Base-by-base conservation (phyloP, 208 protist species). In the Trypanosoma grayi region DNA sequence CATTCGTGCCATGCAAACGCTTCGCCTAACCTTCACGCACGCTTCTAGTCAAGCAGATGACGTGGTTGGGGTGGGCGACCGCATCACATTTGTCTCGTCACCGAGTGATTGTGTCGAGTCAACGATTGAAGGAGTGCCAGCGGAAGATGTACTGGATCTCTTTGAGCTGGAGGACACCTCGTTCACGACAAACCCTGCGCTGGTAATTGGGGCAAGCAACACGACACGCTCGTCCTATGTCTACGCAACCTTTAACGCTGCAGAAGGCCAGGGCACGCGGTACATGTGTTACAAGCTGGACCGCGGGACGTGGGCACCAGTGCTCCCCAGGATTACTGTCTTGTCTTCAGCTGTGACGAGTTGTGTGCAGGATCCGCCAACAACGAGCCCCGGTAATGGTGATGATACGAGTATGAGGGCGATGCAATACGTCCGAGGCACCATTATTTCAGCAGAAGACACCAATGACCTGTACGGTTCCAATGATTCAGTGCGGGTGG, bases 261-360 rank as follows among this genome's bases (percentile, higher is more conserved):
- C 4, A 22, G 41, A 53, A 9, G 76, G 70, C 2, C 27, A 72
- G 7, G 82, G 75, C 10, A 72, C 58, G 8, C 73, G 77, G 37
- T 82, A 83, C 60, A 24, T 93, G 28, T 96, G 90, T 69, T 96
- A 96, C 63, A 68, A 74, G 33, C 72, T 93, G 11, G 63, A 63
- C 2, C 59, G 18, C 11, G 89, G 82, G 44, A 95, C 89, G 13
- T 95, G 87, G 79, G 89, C 89, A 30, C 79, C 82, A 30, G 77
- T 96, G 46, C 24, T 77, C 22, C 75, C 77, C 5, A 43, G 18
- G n/a, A 50, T 96, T 27, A 54, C 53, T 18, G 75, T 96, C 41
- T 41, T 67, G 13, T 39, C 51, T 0, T 70, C 77, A 6, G 53
- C 74, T 41, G 71, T 84, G 25, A 61, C 47, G 9, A 55, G 46